A percentile compares a stretch with the other conserved stretches of the same genome.
Conservation (phyloP, 345 rosid genomes). For the Eucalyptus globulus region DNA sequence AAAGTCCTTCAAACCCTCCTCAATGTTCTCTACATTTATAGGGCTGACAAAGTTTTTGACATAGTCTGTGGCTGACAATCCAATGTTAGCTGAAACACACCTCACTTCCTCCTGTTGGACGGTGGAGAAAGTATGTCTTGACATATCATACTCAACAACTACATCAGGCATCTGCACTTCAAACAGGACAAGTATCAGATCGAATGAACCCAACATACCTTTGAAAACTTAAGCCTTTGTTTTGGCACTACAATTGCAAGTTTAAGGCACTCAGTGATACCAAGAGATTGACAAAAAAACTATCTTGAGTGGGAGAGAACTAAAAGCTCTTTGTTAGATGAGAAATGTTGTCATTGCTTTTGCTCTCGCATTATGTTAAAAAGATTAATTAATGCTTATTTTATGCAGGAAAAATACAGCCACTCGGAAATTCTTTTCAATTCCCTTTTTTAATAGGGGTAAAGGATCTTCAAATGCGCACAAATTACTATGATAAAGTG, state of each 20-base stretch:
- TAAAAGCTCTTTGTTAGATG: neutral
- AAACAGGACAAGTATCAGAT: neutral
- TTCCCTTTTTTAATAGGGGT: neutral
- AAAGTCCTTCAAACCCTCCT: conserved; percentile 35
- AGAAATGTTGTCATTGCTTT: neutral
- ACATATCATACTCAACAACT: conserved; percentile 73
- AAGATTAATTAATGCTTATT: neutral
- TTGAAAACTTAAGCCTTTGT: neutral
- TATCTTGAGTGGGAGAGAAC: neutral
- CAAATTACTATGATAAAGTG: neutral
- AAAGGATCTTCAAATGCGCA: neutral
- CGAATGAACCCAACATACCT: neutral
- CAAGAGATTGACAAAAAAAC: neutral
- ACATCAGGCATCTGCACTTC: conserved; percentile 68
- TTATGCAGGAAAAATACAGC: neutral
- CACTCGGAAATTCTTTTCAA: neutral
- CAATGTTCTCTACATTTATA: neutral
- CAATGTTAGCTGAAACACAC: conserved; percentile 9
- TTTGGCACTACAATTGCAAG: neutral
- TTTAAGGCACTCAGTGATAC: neutral
- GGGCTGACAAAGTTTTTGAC: neutral
- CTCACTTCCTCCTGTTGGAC: conserved; percentile 55
- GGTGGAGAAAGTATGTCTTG: conserved; percentile 33
- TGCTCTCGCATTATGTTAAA: neutral
- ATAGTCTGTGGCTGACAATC: conserved; percentile 1